Conservation (phyloP, 495 filamentous ascomycete genomes). For the Penicillium ochrochloron region DNA sequence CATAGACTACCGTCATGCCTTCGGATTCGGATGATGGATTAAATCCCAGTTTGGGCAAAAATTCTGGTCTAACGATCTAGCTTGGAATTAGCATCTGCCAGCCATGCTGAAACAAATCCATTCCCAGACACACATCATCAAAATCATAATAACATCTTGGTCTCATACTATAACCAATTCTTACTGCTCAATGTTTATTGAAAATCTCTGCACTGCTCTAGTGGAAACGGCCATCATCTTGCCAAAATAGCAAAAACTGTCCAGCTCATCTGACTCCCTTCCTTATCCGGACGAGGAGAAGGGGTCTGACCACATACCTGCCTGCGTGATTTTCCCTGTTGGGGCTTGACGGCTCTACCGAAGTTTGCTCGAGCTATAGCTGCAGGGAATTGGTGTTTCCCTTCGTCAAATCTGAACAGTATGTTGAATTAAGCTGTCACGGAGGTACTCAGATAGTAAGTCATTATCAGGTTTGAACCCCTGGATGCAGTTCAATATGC, state of each 20-base stretch:
- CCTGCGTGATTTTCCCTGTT: background rate
- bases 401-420: background rate
- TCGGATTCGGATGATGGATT: background rate
- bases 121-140: no score
- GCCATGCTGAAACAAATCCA: no score
- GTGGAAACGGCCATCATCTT: background rate
- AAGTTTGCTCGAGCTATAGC: background rate
- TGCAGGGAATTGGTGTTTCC: background rate
- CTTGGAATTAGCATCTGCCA: background rate
- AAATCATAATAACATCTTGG: no score
- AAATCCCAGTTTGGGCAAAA: background rate
- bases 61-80: background rate
- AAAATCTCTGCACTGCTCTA: background rate
- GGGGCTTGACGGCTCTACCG: background rate
- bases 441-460: background rate
- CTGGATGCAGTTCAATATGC: no score
- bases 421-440: background rate
- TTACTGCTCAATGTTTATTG: background rate
- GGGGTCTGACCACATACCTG: constrained; percentile 1
- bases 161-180: background rate
- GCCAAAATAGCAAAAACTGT: background rate
- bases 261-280: background rate
- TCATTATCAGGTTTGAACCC: background rate
- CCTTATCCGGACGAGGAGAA: background rate
- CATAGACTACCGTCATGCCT: background rate